Conservation (phyloP, 257 asterid species). For the Nicotiana paniculata region DNA sequence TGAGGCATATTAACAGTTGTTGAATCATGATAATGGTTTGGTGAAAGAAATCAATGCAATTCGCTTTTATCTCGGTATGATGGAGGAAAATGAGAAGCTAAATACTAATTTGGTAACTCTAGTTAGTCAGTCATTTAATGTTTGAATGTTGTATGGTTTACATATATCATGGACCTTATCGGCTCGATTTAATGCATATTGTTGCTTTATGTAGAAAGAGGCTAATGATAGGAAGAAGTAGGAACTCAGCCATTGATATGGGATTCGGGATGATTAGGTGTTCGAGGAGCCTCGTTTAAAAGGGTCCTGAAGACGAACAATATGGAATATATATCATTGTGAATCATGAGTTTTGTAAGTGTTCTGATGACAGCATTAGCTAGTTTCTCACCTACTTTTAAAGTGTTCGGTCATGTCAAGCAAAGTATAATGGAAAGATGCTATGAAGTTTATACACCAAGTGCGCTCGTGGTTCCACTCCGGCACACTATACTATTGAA, state of each 20-base stretch:
- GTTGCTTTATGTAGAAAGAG: not conserved
- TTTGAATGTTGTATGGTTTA: not conserved
- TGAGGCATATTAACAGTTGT: not conserved
- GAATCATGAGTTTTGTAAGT: not conserved
- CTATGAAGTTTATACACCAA: not conserved
- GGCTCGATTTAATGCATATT: not conserved
- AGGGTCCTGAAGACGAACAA: not conserved
- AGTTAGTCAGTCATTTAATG: not conserved
- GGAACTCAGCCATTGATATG: not conserved
- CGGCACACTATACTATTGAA: not conserved
- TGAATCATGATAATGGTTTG: not conserved
- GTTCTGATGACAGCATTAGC: not conserved
- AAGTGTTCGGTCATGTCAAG: not conserved
- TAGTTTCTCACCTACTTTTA: not conserved
- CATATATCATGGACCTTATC: not conserved
- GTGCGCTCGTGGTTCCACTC: not conserved
- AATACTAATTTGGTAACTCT: not conserved
- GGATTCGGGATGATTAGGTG: not conserved
- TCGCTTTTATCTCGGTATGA: not conserved
- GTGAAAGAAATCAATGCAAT: not conserved
- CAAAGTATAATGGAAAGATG: not conserved
- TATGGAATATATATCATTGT: not conserved
- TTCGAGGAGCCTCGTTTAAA: not conserved
- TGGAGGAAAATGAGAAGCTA: too few species aligned
- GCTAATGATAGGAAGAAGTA: not conserved